phyloP scores from a whole-genome alignment of 768 basidiomycete species.

The Lactarius psammicola region DNA sequence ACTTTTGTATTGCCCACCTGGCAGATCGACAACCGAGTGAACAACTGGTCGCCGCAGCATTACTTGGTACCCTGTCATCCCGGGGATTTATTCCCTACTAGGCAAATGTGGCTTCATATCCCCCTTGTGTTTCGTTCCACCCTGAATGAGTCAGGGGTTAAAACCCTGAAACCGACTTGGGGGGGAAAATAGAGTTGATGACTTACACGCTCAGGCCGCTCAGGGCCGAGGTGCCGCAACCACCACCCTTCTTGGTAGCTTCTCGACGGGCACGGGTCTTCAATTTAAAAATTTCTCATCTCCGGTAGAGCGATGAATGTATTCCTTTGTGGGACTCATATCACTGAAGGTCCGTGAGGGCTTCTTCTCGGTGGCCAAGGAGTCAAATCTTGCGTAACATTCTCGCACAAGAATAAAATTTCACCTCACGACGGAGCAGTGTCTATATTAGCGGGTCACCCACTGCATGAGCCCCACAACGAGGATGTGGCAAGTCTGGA shows the following conservation, averaged over 20 bases:
- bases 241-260: background rate
- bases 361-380: background rate
- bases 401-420: background rate
- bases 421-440: background rate
- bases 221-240: background rate
- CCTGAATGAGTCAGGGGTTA: background rate
- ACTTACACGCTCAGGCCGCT: background rate
- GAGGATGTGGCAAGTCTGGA: background rate
- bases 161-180: background rate
- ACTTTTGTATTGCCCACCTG: too few relatives aligned
- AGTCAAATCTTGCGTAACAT: constrained; percentile 1
- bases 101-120: background rate
- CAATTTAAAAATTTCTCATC: background rate
- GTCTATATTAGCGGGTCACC: background rate
- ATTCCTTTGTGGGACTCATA: constrained; percentile 1
- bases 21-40: background rate
- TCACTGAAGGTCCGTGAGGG: background rate
- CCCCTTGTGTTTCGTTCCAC: background rate
- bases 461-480: background rate
- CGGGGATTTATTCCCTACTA: background rate
- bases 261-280: background rate
- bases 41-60: background rate
- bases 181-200: background rate
- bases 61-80: background rate
- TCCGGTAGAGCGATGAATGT: background rate